phyloP scores from a whole-genome alignment of 305 asterid genomes.

The Nicotiana rustica region DNA sequence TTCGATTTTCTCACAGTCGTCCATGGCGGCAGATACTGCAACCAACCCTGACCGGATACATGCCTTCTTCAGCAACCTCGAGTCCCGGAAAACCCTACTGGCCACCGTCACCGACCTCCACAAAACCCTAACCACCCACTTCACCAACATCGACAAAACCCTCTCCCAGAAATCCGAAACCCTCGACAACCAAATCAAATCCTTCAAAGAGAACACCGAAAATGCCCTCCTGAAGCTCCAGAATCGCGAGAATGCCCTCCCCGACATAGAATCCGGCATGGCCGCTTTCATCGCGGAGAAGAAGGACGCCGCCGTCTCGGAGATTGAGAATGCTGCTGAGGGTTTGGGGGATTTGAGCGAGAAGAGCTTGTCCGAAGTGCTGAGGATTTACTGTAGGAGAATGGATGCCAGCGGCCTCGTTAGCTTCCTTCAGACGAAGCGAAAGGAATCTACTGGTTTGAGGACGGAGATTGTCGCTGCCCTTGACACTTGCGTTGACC shows the following conservation, averaged over 20 bases:
- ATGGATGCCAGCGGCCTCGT: conserved; percentile 41
- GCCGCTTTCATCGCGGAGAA: conserved; percentile 14
- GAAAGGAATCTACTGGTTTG: conserved; percentile 33
- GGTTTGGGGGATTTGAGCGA: conserved; percentile 32
- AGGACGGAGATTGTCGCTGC: conserved; percentile 38
- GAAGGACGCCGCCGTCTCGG: conserved; percentile 35
- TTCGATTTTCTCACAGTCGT: too few relatives aligned
- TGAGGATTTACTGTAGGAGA: conserved; percentile 36
- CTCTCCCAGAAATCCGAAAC: conserved; percentile 39
- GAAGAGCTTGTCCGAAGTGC: conserved; percentile 27
- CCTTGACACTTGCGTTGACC: conserved; percentile 31
- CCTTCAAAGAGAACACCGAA: background rate
- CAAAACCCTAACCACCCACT: conserved; percentile 40
- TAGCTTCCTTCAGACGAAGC: conserved; percentile 25
- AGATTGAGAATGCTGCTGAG: conserved; percentile 29
- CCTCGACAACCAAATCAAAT: conserved; percentile 21
- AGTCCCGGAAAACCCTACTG: conserved; percentile 30
- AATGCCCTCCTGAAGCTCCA: conserved; percentile 28
- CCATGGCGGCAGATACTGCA: conserved; percentile 35
- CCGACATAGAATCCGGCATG: conserved; percentile 28
- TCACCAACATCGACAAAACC: conserved; percentile 28
- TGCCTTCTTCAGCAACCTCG: conserved; percentile 39
- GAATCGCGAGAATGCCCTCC: conserved; percentile 38
- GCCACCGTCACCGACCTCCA: conserved; percentile 38
- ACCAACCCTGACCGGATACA: conserved; percentile 35